These are phyloP conservation scores for Diaporthe humulicola DNA, from an alignment of 2,329 filamentous ascomycete genomes.

Conservation along the genomic window DNA sequence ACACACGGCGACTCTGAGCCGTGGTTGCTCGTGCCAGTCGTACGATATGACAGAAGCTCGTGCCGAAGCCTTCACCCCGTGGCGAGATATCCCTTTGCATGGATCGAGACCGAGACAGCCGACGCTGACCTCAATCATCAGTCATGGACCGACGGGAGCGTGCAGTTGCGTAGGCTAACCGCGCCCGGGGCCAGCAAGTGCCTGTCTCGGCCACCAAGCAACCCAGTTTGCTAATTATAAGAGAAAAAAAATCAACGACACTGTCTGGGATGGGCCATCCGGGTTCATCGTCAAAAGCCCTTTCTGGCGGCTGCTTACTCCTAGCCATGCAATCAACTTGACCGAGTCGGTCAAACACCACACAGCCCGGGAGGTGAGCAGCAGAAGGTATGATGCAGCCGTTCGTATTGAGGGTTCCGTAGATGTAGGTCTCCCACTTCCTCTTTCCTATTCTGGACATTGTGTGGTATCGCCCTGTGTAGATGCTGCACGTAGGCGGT, in stretches of 20 bases:
- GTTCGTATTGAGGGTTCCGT: conserved; percentile 16
- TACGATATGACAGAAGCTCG: neutral
- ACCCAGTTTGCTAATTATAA: neutral
- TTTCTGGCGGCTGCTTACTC: neutral
- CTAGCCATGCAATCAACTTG: neutral
- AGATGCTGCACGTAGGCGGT: conserved; percentile 18
- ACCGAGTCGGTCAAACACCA: conserved; percentile 4
- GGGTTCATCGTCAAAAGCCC: neutral
- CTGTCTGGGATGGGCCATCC: conserved; percentile 20
- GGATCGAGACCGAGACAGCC: conserved; percentile 18
- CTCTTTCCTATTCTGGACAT: conserved; percentile 10
- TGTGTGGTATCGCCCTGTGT: conserved; percentile 13
- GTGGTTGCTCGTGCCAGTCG: neutral
- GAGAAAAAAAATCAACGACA: neutral
- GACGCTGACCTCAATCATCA: conserved; percentile 13
- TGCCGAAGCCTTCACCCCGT: conserved; percentile 3
- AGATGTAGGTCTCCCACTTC: neutral
- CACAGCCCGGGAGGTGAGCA: neutral
- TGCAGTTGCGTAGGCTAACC: conserved; percentile 7
- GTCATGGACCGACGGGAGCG: conserved; percentile 4
- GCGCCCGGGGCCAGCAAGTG: conserved; percentile 11
- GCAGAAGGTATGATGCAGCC: neutral
- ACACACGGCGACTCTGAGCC: neutral
- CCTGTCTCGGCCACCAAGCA: conserved; percentile 14
- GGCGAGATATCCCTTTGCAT: neutral